A percentile compares a stretch with the other conserved stretches of the same genome.
These are phyloP conservation scores for Gymnopilus junonius DNA, from an alignment of 768 basidiomycete genomes.

Conservation along the genomic window DNA sequence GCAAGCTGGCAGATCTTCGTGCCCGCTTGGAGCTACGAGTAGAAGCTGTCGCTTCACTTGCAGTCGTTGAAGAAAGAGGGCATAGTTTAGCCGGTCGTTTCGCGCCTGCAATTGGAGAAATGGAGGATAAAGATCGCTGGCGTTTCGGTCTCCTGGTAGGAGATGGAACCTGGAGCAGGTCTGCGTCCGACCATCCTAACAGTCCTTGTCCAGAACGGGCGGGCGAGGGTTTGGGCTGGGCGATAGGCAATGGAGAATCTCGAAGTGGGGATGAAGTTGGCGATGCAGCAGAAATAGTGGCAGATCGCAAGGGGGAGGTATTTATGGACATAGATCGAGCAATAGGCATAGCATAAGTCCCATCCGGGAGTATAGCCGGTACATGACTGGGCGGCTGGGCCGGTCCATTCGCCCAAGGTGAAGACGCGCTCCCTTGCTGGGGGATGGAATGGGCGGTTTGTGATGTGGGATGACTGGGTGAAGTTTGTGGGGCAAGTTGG, in stretches of 20 bases:
- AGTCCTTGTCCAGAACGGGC: constrained; percentile 18
- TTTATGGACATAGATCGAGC: neutral
- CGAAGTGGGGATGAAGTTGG: neutral
- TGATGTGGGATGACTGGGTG: neutral
- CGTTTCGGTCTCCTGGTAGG: constrained; percentile 7
- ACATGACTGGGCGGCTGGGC: neutral
- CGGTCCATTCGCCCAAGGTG: neutral
- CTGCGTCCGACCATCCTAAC: constrained; percentile 17
- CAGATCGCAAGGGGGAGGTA: neutral
- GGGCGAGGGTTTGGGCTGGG: neutral
- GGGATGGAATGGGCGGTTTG: neutral
- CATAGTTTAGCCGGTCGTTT: constrained; percentile 3
- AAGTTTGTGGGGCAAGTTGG: neutral
- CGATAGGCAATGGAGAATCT: neutral
- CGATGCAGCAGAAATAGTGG: neutral
- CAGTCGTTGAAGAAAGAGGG: neutral
- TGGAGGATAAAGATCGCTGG: constrained; percentile 3
- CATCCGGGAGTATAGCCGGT: neutral
- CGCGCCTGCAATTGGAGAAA: neutral
- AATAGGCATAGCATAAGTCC: constrained; percentile 1
- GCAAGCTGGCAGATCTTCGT: neutral
- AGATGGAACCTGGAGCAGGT: neutral
- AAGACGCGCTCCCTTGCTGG: too few relatives aligned
- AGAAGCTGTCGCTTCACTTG: neutral
- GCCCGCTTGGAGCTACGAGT: neutral